Percentiles rank a stretch among this genome's conserved stretches.
Evolutionary conservation across 768 basidiomycete genomes (phyloP).

Genomic region (Pisolithus sp.): DNA sequence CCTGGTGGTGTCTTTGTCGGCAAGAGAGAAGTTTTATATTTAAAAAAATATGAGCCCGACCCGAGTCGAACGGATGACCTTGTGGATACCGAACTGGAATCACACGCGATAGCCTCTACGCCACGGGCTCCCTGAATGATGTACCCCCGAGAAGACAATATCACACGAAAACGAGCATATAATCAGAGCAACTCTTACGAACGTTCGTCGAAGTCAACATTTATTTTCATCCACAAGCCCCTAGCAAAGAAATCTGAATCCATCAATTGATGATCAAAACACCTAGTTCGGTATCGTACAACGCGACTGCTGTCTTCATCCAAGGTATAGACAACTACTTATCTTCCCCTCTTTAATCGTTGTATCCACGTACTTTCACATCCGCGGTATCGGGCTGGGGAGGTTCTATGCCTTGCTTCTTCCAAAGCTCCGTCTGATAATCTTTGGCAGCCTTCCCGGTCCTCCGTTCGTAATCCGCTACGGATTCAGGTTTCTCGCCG

Average conservation of each 20-base stretch:
- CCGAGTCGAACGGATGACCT: constrained; percentile 44
- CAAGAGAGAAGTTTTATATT: neutral
- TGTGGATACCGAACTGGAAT: constrained; percentile 34
- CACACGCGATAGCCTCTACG: constrained; percentile 35
- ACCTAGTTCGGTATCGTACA: no score
- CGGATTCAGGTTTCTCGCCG: constrained; percentile 72
- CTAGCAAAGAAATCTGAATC: no score
- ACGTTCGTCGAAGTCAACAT: no score
- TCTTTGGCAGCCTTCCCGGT: constrained; percentile 69
- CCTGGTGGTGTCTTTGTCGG: no score
- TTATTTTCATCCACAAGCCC: no score
- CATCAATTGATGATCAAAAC: no score
- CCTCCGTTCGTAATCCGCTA: constrained; percentile 57
- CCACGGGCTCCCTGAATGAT: constrained; percentile 22
- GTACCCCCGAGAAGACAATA: neutral
- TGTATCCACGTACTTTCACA: constrained; percentile 48
- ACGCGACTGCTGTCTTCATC: no score
- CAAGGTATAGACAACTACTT: no score
- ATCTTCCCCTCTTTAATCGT: constrained; percentile 36
- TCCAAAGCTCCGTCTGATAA: constrained; percentile 67
- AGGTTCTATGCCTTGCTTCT: constrained; percentile 50
- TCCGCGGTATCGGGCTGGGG: constrained; percentile 25
- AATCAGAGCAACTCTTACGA: no score
- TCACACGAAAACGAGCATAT: no score
- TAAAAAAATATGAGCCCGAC: constrained; percentile 32